Conservation (phyloP, 345 rosid species). For the Noccaea bulbosa region DNA sequence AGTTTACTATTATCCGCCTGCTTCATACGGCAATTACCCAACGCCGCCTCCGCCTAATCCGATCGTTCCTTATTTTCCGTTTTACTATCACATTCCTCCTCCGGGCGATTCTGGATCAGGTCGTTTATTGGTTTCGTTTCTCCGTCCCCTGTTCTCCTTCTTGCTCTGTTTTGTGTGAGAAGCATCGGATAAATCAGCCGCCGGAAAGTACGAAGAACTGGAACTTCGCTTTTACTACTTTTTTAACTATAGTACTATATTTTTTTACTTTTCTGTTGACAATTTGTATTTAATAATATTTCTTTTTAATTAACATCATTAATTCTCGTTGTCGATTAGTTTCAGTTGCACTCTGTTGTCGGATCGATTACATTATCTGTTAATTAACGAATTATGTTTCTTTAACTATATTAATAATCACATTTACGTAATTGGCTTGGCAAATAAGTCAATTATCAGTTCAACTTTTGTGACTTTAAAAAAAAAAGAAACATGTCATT, state of each 20-base stretch:
- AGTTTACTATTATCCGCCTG: constrained; percentile 63
- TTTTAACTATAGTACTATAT: not conserved
- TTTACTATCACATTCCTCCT: constrained; percentile 74
- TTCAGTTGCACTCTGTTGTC: constrained; percentile 25
- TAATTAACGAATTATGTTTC: not conserved
- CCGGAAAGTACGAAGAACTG: constrained; percentile 1
- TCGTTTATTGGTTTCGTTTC: constrained; percentile 1
- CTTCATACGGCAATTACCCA: constrained; percentile 50
- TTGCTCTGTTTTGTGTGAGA: constrained; percentile 42
- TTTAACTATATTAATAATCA: not conserved
- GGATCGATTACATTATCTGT: not conserved
- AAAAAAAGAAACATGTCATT: not conserved
- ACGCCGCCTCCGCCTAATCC: constrained; percentile 95
- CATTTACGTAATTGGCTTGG: not conserved
- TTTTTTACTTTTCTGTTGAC: constrained; percentile 17
- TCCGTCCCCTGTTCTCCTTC: constrained; percentile 25
- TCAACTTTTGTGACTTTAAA: not conserved
- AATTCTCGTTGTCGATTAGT: not conserved
- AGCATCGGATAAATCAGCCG: constrained; percentile 1
- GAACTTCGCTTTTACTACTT: not conserved
- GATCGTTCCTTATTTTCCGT: constrained; percentile 97
- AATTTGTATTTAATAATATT: constrained; percentile 28
- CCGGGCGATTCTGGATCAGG: constrained; percentile 43
- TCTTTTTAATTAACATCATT: not conserved
- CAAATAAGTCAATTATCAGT: not conserved